Conservation (phyloP, 176 grass and related monocot genomes). For the Phoenix roebelenii region DNA sequence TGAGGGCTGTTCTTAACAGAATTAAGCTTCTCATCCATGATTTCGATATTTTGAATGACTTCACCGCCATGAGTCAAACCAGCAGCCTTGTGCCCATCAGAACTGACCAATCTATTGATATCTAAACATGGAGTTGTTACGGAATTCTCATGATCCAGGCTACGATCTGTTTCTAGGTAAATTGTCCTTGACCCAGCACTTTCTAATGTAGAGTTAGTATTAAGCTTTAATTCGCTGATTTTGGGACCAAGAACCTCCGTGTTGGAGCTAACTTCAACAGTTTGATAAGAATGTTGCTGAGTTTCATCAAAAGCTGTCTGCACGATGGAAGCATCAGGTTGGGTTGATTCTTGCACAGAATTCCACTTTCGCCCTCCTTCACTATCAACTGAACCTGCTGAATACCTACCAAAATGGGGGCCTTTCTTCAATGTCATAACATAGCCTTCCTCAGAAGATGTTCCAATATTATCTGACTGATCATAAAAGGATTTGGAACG, state of each 20-base stretch:
- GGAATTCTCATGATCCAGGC: slow-evolving; percentile 53
- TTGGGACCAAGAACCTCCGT: slow-evolving; percentile 29
- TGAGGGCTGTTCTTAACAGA: slow-evolving; percentile 46
- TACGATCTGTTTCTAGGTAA: slow-evolving; percentile 48
- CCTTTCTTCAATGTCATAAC: slow-evolving; percentile 51
- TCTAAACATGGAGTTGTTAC: slow-evolving; percentile 55
- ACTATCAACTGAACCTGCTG: slow-evolving; percentile 58
- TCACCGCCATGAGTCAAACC: slow-evolving; percentile 30
- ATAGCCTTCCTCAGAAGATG: slow-evolving; percentile 84
- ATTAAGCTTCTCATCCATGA: slow-evolving; percentile 26
- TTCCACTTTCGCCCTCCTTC: slow-evolving; percentile 40
- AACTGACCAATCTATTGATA: slow-evolving; percentile 34
- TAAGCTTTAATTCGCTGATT: slow-evolving; percentile 37
- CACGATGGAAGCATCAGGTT: slow-evolving; percentile 27
- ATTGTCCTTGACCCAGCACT: slow-evolving; percentile 51
- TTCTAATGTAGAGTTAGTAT: slow-evolving; percentile 30
- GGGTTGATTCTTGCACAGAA: slow-evolving; percentile 39
- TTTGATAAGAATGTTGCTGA: slow-evolving; percentile 35
- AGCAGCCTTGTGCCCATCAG: slow-evolving; percentile 50
- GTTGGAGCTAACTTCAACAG: slow-evolving; percentile 21
- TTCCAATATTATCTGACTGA: slow-evolving; percentile 73
- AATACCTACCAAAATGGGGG: slow-evolving; percentile 74
- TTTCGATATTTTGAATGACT: slow-evolving; percentile 26
- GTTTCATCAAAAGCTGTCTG: slow-evolving; percentile 43
- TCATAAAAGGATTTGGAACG: slow-evolving; percentile 75